phyloP scores from a whole-genome alignment of 2,329 filamentous ascomycete genomes.

The Fonsecaea erecta region DNA sequence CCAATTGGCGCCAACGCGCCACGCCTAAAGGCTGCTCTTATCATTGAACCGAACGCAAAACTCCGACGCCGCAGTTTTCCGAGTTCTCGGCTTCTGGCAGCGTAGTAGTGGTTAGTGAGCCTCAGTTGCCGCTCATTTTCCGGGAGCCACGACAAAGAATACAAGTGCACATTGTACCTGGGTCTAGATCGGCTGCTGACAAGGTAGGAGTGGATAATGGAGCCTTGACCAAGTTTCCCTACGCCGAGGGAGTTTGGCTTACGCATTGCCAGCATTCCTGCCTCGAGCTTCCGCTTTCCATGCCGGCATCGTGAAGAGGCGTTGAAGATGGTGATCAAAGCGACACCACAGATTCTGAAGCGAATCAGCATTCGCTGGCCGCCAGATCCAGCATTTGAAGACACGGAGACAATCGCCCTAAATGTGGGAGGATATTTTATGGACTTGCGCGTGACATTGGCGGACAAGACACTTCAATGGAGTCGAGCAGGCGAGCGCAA shows the following conservation, averaged over 20 bases:
- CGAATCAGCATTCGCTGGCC: constrained; percentile 16
- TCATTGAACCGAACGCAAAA: constrained; percentile 9
- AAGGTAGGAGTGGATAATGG: not conserved
- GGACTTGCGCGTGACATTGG: constrained; percentile 7
- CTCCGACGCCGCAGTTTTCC: constrained; percentile 7
- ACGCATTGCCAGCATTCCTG: not conserved
- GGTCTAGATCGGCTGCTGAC: not conserved
- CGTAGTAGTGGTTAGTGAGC: not conserved
- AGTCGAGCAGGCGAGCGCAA: constrained; percentile 14
- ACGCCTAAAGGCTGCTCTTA: constrained; percentile 1
- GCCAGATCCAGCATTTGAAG: constrained; percentile 6
- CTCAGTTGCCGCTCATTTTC: not conserved
- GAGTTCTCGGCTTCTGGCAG: constrained; percentile 6
- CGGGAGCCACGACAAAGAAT: not conserved
- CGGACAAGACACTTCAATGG: constrained; percentile 9
- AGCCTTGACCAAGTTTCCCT: not conserved
- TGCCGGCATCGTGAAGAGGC: not conserved
- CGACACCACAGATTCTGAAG: constrained; percentile 11
- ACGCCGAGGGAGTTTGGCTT: too few species aligned
- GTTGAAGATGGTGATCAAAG: constrained; percentile 15
- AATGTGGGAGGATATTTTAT: constrained; percentile 13
- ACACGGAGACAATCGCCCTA: constrained; percentile 10
- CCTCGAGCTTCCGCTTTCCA: not conserved
- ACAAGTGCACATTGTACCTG: not conserved
- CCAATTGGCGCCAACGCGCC: not conserved